phyloP scores from a whole-genome alignment of 768 basidiomycete species.

The Wakefieldia striispora region DNA sequence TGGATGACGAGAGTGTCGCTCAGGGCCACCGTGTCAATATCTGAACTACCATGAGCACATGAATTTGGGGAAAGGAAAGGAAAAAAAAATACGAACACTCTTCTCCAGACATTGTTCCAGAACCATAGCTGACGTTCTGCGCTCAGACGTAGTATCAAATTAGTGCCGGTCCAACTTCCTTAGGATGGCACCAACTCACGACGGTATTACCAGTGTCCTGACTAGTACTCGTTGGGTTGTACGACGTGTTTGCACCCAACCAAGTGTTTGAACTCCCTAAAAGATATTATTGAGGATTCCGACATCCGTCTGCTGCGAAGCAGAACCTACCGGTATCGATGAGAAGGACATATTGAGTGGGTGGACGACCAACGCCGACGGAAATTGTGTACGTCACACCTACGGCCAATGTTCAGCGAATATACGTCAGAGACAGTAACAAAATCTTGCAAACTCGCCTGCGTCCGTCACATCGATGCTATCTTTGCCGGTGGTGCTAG shows the following conservation, averaged over 20 bases:
- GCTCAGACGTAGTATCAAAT: neutral
- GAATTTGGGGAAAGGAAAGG: neutral
- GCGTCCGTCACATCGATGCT: constrained; percentile 59
- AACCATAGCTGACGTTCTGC: constrained; percentile 53
- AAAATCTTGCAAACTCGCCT: constrained; percentile 25
- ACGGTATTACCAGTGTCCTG: constrained; percentile 37
- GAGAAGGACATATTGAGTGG: constrained; percentile 49
- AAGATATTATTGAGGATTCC: neutral
- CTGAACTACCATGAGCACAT: constrained; percentile 26
- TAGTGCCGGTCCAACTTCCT: neutral
- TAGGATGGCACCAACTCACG: constrained; percentile 24
- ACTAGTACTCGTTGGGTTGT: constrained; percentile 46
- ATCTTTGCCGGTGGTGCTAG: constrained; percentile 1
- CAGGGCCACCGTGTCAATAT: constrained; percentile 47
- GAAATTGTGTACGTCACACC: constrained; percentile 53
- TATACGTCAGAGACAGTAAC: neutral
- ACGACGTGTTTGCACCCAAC: constrained; percentile 51
- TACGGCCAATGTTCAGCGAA: constrained; percentile 6
- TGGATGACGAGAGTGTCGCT: constrained; percentile 38
- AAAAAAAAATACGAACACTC: constrained; percentile 39
- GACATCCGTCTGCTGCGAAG: neutral
- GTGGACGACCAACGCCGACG: constrained; percentile 51
- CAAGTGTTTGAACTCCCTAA: constrained; percentile 52
- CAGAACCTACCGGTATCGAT: constrained; percentile 51
- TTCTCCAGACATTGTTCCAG: constrained; percentile 50